Base-by-base conservation (phyloP, 768 basidiomycete genomes). In the Rhizopogon salebrosus region DNA sequence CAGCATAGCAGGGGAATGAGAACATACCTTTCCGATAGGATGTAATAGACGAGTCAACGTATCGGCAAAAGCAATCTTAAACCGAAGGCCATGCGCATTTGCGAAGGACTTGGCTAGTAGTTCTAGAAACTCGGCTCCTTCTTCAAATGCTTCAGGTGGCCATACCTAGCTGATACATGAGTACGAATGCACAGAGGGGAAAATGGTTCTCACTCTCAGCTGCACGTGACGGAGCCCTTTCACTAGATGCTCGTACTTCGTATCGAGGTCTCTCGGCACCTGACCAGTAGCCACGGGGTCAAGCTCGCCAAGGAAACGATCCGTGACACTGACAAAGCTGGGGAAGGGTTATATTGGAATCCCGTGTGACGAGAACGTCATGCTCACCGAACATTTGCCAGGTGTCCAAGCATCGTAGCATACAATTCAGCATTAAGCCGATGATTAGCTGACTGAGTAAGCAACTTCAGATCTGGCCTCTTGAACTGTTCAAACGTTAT, bases 101-200 rank as follows among this genome's bases (percentile, higher is more conserved):
- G 81, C 83, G 60, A 91, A 97, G 0, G 87, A 84, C 61, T 85
- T 88, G 3, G 93, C 87, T 16, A 97, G 69, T 6, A 84, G 80
- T 54, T 91, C 86, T 69, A 97, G 70, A 59, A 95, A 97, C 60
- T 98, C 94, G 3, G 93, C 87, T 3, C 89, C 91, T 67, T 94
- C 89, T 64, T 97, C 94, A 53, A 97, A 94, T 4, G 88, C 84
- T 64, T 93, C 89, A 13, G 91, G 88, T 2, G 94, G 94, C 84
- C 92, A 97, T 40, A 95, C 93, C 89, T 92, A 57, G 24, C 37
- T n/a, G 51, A 18, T 35, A 45, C 31, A 20, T 41, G 48, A 13
- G 23, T 41, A 57, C 38, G 16, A 31, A 35, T 22, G 24, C 56
- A 41, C 11, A 13, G 7, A 41, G 29, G 34, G n/a, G 39, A 18